Percentiles rank a stretch among this genome's conserved stretches.
These are phyloP conservation scores for Termitomyces sp. DNA, from an alignment of 768 basidiomycete species.

Conservation along the genomic window DNA sequence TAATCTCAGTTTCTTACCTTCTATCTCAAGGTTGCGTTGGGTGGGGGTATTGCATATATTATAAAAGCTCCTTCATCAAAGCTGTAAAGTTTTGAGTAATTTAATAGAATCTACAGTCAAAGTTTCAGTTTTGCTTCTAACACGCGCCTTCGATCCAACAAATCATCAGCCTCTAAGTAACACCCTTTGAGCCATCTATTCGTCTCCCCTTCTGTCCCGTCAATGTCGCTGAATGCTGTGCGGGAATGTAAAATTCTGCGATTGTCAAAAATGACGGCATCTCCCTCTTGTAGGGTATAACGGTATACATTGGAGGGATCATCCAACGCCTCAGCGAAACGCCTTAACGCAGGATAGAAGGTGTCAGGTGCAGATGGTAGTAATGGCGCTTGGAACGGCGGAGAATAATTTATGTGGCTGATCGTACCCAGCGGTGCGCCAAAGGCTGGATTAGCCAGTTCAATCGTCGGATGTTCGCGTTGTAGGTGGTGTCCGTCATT, in stretches of 20 bases:
- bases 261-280: conserved; percentile 90
- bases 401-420: conserved; percentile 82
- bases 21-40: conserved; percentile 40
- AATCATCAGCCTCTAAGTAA: conserved; percentile 64
- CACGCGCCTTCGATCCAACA: conserved; percentile 57
- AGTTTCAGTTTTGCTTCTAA: conserved; percentile 26
- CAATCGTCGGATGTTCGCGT: conserved; percentile 68
- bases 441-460: conserved; percentile 34
- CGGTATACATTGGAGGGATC: conserved; percentile 45
- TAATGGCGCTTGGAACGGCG: conserved; percentile 90
- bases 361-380: conserved; percentile 42
- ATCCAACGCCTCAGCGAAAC: conserved; percentile 58
- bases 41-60: conserved; percentile 61
- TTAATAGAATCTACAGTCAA: neutral
- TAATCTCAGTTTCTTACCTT: neutral
- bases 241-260: conserved; percentile 84
- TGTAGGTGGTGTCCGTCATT: conserved; percentile 86
- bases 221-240: conserved; percentile 59
- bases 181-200: conserved; percentile 90
- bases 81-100: conserved; percentile 13
- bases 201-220: conserved; percentile 40
- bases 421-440: conserved; percentile 29
- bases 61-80: conserved; percentile 34
- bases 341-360: conserved; percentile 59
- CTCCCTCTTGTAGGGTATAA: conserved; percentile 75